Conservation (phyloP, 31 red algal genomes). For the Endocladia muricata region DNA sequence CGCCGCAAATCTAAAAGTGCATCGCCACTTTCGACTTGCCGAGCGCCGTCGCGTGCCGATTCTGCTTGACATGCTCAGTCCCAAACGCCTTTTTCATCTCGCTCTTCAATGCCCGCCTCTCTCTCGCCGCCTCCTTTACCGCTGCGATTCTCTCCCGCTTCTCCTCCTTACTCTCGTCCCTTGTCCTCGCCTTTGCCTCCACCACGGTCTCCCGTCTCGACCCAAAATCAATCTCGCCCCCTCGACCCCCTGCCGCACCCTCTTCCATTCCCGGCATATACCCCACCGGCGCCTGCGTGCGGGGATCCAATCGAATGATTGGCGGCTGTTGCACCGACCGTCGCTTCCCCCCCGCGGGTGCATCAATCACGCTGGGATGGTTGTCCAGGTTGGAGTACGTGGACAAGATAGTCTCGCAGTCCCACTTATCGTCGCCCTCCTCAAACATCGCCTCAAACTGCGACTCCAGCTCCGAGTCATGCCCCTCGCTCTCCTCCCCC, state of each 20-base stretch:
- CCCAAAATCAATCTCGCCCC: conserved; percentile 19
- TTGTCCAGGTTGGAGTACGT: conserved; percentile 83
- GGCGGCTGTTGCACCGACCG: neutral
- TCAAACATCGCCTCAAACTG: conserved; percentile 36
- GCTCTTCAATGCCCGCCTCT: conserved; percentile 71
- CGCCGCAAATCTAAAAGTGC: conserved; percentile 35
- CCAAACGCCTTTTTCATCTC: conserved; percentile 69
- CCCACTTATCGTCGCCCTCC: conserved; percentile 69
- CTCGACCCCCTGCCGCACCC: neutral
- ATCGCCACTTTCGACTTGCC: conserved; percentile 71
- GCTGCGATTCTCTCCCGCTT: conserved; percentile 57
- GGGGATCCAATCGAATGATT: conserved; percentile 54
- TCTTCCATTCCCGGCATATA: conserved; percentile 11
- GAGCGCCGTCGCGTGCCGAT: conserved; percentile 49
- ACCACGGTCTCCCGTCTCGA: conserved; percentile 5
- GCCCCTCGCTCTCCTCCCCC: conserved; percentile 29
- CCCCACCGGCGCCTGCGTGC: conserved; percentile 45
- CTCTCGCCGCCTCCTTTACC: conserved; percentile 52
- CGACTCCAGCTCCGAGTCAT: conserved; percentile 58
- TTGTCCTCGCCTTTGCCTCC: neutral
- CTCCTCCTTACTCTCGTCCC: conserved; percentile 58
- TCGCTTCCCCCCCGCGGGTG: conserved; percentile 10
- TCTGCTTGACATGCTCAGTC: conserved; percentile 54
- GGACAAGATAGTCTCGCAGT: conserved; percentile 79
- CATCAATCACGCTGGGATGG: conserved; percentile 79